Evolutionary conservation across 306 rosid genomes (phyloP), one percentile per base, ranked within the genome.

Genomic region (Pterocarpus santalinus): DNA sequence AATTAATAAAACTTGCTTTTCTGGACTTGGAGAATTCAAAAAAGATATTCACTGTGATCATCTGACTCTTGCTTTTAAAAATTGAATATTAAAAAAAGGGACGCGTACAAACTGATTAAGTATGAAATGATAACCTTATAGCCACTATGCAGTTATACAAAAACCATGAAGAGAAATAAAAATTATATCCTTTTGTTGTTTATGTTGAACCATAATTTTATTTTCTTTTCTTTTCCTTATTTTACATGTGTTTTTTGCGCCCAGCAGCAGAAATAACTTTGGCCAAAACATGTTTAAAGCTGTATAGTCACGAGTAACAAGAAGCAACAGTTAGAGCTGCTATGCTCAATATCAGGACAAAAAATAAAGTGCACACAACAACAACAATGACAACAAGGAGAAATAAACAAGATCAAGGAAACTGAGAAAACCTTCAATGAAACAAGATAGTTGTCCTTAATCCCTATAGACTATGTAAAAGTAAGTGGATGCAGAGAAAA

Each of bases 401-500:
- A 22, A 22, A 22, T 22, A 22, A 22, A 22, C 28, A 22, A 22
- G 28, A 22, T 22, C 39, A 34, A 76, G 64, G 49, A 65, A 64
- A 49, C 64, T 3, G 11, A 16, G 49, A 33, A 79, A 44, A 5
- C 34, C 47, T 9, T 36, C 70, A 30, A 30, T 14, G 22, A 69
- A 78, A 49, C 13, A 34, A 81, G 65, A 53, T 62, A 22, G 28
- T 22, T 22, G 3, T 17, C 9, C 53, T 47, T 10, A 14, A 6
- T 58, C 72, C 47, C 49, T 39, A 57, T 34, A 77, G 63, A 65
- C 46, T 17, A 75, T 1, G 81, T 60, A 55, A 63, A 78, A 58
- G 76, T 41, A 34, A 49, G 28, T 6, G 4, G 4, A 72, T 46
- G 51, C 60, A 69, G 65, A 35, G 65, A 44, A 67, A 76, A 30